A percentile compares a stretch with the other conserved stretches of the same genome.
Evolutionary conservation across 2,329 filamentous ascomycete genomes (phyloP).

Genomic region (Ophiostoma australiae): DNA sequence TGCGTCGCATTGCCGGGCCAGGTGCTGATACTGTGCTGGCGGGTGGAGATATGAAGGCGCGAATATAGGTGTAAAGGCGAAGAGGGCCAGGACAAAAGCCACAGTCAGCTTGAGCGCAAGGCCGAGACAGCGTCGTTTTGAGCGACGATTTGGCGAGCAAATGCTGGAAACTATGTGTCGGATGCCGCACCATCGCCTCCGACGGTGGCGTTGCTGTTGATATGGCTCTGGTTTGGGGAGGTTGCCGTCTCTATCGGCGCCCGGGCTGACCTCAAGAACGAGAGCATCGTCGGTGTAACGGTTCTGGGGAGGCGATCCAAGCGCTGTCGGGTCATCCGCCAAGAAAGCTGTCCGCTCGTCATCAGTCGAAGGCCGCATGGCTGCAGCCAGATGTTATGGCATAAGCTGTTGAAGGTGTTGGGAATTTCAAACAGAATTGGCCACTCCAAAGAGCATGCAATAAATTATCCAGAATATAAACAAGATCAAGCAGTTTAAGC

Average conservation of each 20-base stretch:
- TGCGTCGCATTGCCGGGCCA: slow-evolving; percentile 34
- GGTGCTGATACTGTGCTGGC: slow-evolving; percentile 37
- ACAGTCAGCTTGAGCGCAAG: background rate
- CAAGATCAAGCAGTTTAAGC: background rate
- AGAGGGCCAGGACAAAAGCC: background rate
- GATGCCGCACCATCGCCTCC: slow-evolving; percentile 7
- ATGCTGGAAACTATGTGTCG: slow-evolving; percentile 1
- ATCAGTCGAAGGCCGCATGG: background rate
- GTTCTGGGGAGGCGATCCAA: background rate
- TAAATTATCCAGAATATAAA: background rate
- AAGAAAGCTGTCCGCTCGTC: slow-evolving; percentile 8
- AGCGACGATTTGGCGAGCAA: background rate
- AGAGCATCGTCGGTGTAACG: background rate
- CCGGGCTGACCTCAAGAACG: background rate
- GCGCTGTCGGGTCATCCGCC: background rate
- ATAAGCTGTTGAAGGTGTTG: background rate
- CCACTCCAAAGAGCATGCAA: background rate
- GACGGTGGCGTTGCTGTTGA: background rate
- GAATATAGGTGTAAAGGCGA: slow-evolving; percentile 32
- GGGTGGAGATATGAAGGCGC: slow-evolving; percentile 42
- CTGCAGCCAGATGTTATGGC: background rate
- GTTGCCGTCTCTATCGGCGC: background rate
- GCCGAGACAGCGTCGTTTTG: background rate
- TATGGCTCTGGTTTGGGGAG: background rate
- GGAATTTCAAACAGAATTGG: background rate